phyloP scores from a whole-genome alignment of 495 filamentous ascomycete genomes.

The Neurospora sp. region DNA sequence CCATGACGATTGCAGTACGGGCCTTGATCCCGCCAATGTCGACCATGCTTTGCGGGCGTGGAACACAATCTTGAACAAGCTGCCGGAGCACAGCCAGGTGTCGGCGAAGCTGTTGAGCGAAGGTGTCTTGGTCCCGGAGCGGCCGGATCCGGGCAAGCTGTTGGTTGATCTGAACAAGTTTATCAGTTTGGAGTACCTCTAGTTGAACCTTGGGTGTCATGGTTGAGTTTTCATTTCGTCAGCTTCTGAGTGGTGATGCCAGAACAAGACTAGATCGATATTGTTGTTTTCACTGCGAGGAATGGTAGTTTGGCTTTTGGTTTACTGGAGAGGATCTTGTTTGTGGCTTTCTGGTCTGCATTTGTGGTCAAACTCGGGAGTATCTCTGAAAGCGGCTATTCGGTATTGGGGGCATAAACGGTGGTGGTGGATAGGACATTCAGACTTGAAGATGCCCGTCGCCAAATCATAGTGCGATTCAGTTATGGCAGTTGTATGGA shows the following conservation, averaged over 20 bases:
- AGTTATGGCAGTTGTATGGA: not conserved
- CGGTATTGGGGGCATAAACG: constrained; percentile 1
- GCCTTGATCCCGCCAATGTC: not conserved
- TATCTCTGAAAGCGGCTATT: not conserved
- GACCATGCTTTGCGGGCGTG: not conserved
- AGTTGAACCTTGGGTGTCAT: not conserved
- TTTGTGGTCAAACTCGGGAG: not conserved
- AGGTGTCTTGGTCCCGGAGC: not conserved
- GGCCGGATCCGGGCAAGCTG: not conserved
- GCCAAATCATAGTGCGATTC: not conserved
- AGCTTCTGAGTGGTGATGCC: not conserved
- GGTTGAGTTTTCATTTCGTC: not conserved
- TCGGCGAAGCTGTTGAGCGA: not conserved
- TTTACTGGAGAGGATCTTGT: not conserved
- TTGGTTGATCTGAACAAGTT: not conserved
- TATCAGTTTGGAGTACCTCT: not conserved
- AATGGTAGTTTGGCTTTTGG: not conserved
- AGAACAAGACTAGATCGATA: not conserved
- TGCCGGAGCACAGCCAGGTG: not conserved
- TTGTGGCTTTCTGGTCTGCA: not conserved
- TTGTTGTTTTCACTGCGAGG: not conserved
- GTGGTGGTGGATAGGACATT: not conserved
- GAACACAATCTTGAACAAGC: not conserved
- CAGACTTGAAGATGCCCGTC: not conserved
- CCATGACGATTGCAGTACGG: not conserved